Conservation (phyloP, 2,329 filamentous ascomycete genomes). For the Grosmannia huntii region DNA sequence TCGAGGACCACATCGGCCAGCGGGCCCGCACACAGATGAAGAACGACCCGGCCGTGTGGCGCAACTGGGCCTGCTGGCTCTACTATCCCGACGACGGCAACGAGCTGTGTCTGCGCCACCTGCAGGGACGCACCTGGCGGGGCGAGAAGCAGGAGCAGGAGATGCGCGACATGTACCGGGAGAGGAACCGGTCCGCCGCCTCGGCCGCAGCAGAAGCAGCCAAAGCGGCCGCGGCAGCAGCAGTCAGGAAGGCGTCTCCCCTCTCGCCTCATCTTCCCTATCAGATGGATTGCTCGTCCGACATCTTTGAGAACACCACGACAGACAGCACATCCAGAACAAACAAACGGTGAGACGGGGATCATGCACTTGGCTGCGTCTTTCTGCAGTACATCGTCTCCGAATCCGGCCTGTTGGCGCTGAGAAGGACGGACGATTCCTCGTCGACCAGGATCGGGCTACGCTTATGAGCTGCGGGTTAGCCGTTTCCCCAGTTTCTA, state of each 20-base stretch:
- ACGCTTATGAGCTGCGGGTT: no score
- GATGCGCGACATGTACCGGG: constrained; percentile 7
- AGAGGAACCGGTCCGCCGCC: constrained; percentile 5
- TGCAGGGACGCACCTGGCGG: constrained; percentile 37
- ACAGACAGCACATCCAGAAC: no score
- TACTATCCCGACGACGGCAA: constrained; percentile 36
- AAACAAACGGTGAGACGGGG: no score
- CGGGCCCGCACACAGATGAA: constrained; percentile 44
- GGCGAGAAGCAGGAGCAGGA: constrained; percentile 22
- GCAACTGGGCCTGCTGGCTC: constrained; percentile 42
- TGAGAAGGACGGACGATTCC: no score
- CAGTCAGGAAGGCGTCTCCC: neutral
- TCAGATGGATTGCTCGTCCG: neutral
- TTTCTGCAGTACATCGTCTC: no score
- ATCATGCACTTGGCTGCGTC: no score
- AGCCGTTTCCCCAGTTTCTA: no score
- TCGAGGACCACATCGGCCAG: constrained; percentile 43
- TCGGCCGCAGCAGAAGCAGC: constrained; percentile 1
- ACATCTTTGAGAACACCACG: neutral
- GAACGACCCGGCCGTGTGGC: constrained; percentile 31
- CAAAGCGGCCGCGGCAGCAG: neutral
- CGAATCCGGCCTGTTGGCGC: no score
- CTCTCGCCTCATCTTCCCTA: neutral
- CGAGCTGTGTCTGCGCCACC: constrained; percentile 32
- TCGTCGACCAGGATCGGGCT: no score